Base-by-base conservation (phyloP, 179 eudicot genomes). In the Heliamphora pulchella region DNA sequence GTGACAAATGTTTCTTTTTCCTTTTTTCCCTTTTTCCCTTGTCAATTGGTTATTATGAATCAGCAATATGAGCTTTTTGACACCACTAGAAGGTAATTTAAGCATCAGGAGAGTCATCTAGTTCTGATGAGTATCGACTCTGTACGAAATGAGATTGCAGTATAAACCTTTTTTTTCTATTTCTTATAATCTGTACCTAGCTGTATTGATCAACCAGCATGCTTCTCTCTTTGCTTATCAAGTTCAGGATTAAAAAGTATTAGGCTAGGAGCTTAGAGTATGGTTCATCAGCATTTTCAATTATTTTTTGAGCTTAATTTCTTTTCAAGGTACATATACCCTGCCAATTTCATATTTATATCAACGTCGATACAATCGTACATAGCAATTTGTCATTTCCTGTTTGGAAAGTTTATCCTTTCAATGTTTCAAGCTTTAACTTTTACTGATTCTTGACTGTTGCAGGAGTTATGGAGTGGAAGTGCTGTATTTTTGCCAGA, bases 381-480 rank as follows among this genome's bases (percentile, higher is more conserved):
- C 80, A 65, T 6, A 63, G 48, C 6, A 61, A 74, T 48, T 41
- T 0, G 47, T 50, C 20, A 67, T 75, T 63, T 41, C 50, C 10
- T 10, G 63, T 22, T 63, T 43, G 47, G 64, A 63, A 39, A 55
- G 48, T 58, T 58, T 7, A 20, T 55, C 8, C 51, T 61, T 61
- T 70, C 31, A 75, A 64, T 77, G 47, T 4, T 46, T 62, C 14
- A 46, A 70, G 55, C 71, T 80, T 64, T 43, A 53, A 75, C 58
- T 15, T 46, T 67, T 1, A 9, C 13, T 17, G 53, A 31, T 68
- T 65, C 79, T 68, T 51, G 54, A 61, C 20, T 63, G 58, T 63
- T 86, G 69, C 86, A 88, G 90, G 83, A 83, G 69, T 77, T 82
- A 48, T 80, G 80, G 77, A 75, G 79, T 71, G 84, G 79, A 79